These are phyloP conservation scores for Flaveria bidentis DNA, from an alignment of 129 eudicot genomes.

Conservation along the genomic window DNA sequence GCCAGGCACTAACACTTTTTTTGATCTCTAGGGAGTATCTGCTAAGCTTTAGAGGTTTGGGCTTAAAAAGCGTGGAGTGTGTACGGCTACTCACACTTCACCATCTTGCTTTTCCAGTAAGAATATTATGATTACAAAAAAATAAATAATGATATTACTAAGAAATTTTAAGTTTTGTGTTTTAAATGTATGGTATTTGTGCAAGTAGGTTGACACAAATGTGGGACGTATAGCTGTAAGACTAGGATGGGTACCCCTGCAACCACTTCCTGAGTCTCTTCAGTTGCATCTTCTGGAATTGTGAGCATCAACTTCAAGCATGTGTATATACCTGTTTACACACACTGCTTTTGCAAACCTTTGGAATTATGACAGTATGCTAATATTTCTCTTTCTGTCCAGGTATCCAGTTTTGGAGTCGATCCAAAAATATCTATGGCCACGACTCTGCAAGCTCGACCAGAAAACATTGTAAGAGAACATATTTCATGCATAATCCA, in stretches of 20 bases:
- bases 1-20: constrained; percentile 1
- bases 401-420: constrained; percentile 89
- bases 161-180: not conserved
- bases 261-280: constrained; percentile 81
- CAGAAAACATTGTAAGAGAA: constrained; percentile 79
- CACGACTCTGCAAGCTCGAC: constrained; percentile 90
- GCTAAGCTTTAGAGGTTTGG: constrained; percentile 77
- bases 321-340: constrained; percentile 2
- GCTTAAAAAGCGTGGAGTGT: constrained; percentile 88
- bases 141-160: not conserved
- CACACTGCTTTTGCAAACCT: not conserved
- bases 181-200: constrained; percentile 9
- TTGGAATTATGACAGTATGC: not conserved
- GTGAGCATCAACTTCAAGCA: constrained; percentile 41
- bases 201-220: constrained; percentile 77
- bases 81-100: constrained; percentile 88
- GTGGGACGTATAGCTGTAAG: constrained; percentile 96
- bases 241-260: constrained; percentile 97
- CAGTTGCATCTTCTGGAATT: constrained; percentile 82
- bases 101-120: constrained; percentile 94
- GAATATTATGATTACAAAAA: constrained; percentile 21
- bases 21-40: constrained; percentile 67
- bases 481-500: constrained; percentile 4
- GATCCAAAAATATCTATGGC: constrained; percentile 89
- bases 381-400: constrained; percentile 19